These are phyloP conservation scores for Rhododendron vialii DNA, from an alignment of 148 eudicot species.

Conservation along the genomic window DNA sequence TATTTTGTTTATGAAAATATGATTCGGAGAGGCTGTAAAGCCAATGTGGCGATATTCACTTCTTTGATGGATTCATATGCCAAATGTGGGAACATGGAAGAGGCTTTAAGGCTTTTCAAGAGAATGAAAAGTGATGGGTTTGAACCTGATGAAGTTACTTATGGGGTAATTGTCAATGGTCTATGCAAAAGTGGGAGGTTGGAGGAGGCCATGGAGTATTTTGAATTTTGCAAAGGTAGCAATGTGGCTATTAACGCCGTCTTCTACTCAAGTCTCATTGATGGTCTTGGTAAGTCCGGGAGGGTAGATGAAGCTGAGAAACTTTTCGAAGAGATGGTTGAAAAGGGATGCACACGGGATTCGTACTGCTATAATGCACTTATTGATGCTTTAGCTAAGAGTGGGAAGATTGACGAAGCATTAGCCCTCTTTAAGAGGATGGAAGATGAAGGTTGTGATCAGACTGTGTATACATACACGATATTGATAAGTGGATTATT, in stretches of 20 bases:
- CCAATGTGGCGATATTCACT: slow-evolving; percentile 80
- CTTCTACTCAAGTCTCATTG: slow-evolving; percentile 79
- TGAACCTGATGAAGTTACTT: slow-evolving; percentile 78
- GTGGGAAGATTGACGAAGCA: slow-evolving; percentile 66
- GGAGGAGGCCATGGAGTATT: slow-evolving; percentile 72
- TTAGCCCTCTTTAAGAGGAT: slow-evolving; percentile 54
- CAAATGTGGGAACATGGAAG: slow-evolving; percentile 60
- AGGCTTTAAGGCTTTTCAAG: slow-evolving; percentile 53
- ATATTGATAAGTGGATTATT: slow-evolving; percentile 73
- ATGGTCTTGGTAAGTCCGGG: slow-evolving; percentile 86
- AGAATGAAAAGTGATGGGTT: slow-evolving; percentile 70
- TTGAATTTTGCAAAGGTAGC: slow-evolving; percentile 44
- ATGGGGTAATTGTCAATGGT: slow-evolving; percentile 79
- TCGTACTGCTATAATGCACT: slow-evolving; percentile 90
- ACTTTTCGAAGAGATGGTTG: slow-evolving; percentile 75
- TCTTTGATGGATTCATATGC: slow-evolving; percentile 70
- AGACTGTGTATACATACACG: slow-evolving; percentile 90
- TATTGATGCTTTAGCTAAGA: slow-evolving; percentile 67
- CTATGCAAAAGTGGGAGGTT: slow-evolving; percentile 76
- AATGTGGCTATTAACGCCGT: slow-evolving; percentile 50
- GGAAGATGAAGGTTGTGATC: slow-evolving; percentile 88
- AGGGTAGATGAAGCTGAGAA: slow-evolving; percentile 66
- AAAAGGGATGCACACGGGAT: slow-evolving; percentile 74
- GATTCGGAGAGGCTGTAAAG: slow-evolving; percentile 54
- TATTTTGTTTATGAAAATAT: slow-evolving; percentile 60